These are phyloP conservation scores for Colletotrichum tabaci DNA, from an alignment of 2,329 filamentous ascomycete species.

Conservation along the genomic window DNA sequence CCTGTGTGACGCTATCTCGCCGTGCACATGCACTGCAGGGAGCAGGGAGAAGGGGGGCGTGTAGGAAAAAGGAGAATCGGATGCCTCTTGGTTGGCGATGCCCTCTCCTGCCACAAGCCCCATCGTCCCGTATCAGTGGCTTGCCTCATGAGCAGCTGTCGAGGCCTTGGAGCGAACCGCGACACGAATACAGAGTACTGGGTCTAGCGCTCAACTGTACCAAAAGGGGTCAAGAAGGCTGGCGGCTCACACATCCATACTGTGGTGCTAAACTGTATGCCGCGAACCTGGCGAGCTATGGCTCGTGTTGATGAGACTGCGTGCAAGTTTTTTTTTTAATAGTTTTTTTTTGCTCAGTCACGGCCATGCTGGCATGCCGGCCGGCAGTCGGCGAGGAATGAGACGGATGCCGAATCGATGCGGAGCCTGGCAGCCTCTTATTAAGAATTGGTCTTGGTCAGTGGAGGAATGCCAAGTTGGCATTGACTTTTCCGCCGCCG, in stretches of 20 bases:
- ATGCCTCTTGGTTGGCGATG: slow-evolving; percentile 27
- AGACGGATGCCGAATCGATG: background rate
- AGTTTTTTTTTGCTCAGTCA: slow-evolving; percentile 18
- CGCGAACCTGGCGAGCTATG: slow-evolving; percentile 11
- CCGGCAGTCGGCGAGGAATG: slow-evolving; percentile 23
- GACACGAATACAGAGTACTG: background rate
- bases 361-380: slow-evolving; percentile 5
- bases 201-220: background rate
- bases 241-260: background rate
- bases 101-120: slow-evolving; percentile 3
- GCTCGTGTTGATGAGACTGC: slow-evolving; percentile 5
- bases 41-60: slow-evolving; percentile 40
- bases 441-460: slow-evolving; percentile 1
- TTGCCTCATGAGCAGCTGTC: slow-evolving; percentile 4
- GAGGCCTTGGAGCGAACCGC: slow-evolving; percentile 25
- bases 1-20: slow-evolving; percentile 42
- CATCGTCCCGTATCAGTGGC: slow-evolving; percentile 7
- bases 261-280: slow-evolving; percentile 34
- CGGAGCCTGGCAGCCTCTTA: background rate
- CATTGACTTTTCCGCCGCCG: slow-evolving; percentile 1
- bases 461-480: slow-evolving; percentile 17
- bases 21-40: slow-evolving; percentile 33
- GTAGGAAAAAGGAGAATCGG: slow-evolving; percentile 15
- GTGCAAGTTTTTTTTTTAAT: slow-evolving; percentile 15
- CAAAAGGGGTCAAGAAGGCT: no score